Evolutionary conservation across 805 yeast species (phyloP).

Genomic region (Pichia heedii): DNA sequence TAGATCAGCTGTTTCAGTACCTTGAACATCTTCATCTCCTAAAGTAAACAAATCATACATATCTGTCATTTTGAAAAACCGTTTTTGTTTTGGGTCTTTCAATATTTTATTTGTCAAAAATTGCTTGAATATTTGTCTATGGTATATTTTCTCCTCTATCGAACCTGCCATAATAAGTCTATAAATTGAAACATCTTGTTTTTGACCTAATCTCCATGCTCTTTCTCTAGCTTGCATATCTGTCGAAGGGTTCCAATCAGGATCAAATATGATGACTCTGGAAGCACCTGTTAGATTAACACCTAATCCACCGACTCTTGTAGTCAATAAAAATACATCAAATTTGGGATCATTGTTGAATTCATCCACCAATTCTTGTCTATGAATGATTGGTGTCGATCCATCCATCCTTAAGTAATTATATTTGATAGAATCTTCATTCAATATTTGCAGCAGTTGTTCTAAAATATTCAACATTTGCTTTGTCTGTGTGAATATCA

Average conservation of each 20-base stretch:
- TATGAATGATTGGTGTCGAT: conserved; percentile 62
- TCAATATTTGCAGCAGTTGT: conserved; percentile 42
- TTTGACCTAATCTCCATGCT: conserved; percentile 96
- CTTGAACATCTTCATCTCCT: conserved; percentile 62
- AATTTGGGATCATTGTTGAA: conserved; percentile 58
- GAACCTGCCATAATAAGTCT: conserved; percentile 91
- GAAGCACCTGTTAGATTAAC: conserved; percentile 93
- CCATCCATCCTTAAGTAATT: conserved; percentile 89
- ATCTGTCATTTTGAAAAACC: conserved; percentile 90
- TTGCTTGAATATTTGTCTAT: conserved; percentile 93
- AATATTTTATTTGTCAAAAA: conserved; percentile 86
- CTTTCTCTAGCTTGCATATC: conserved; percentile 95
- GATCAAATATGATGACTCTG: conserved; percentile 87
- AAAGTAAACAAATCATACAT: conserved; percentile 81
- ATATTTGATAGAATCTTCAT: conserved; percentile 21
- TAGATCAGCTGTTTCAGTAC: conserved; percentile 60
- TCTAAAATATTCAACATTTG: conserved; percentile 91
- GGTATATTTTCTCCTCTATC: conserved; percentile 94
- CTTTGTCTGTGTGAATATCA: conserved; percentile 85
- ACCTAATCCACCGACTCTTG: conserved; percentile 95
- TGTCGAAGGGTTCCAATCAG: conserved; percentile 98
- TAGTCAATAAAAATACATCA: conserved; percentile 72
- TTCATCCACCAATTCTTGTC: conserved; percentile 74
- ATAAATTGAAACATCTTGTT: conserved; percentile 82
- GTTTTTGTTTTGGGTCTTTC: conserved; percentile 88